Evolutionary conservation across 371 early-diverging fungal species (phyloP).

Genomic region (Thermomucor indicae-seudaticae): DNA sequence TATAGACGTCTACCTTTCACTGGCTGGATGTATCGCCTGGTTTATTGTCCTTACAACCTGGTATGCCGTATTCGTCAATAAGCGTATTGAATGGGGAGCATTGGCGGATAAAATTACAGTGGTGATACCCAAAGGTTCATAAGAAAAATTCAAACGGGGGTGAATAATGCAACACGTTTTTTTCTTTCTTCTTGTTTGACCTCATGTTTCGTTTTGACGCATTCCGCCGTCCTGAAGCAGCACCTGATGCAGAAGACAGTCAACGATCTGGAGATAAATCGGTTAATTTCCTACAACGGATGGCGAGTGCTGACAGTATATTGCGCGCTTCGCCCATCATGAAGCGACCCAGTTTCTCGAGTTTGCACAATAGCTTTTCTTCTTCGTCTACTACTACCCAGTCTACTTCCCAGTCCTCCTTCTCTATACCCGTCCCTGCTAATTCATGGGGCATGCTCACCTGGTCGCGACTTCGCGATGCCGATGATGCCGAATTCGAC

Average conservation of each 20-base stretch:
- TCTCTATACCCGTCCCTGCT: constrained; percentile 47
- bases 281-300: constrained; percentile 24
- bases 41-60: constrained; percentile 48
- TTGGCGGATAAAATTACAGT: constrained; percentile 52
- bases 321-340: constrained; percentile 5
- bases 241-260: neutral
- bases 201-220: constrained; percentile 40
- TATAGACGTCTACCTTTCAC: constrained; percentile 51
- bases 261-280: neutral
- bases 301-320: constrained; percentile 23
- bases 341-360: constrained; percentile 20
- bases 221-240: constrained; percentile 8
- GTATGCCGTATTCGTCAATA: constrained; percentile 55
- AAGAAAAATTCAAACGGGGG: too few relatives aligned
- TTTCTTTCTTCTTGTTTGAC: too few relatives aligned
- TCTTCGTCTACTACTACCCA: constrained; percentile 12
- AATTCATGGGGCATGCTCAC: constrained; percentile 49
- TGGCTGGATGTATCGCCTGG: constrained; percentile 37
- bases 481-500: constrained; percentile 29
- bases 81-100: constrained; percentile 46
- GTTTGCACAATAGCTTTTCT: constrained; percentile 17
- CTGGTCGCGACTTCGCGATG: constrained; percentile 26
- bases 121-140: constrained; percentile 55
- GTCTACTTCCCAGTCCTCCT: constrained; percentile 24
- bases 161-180: too few relatives aligned